Base-by-base conservation (phyloP, 345 rosid species). In the Corymbia maculata region DNA sequence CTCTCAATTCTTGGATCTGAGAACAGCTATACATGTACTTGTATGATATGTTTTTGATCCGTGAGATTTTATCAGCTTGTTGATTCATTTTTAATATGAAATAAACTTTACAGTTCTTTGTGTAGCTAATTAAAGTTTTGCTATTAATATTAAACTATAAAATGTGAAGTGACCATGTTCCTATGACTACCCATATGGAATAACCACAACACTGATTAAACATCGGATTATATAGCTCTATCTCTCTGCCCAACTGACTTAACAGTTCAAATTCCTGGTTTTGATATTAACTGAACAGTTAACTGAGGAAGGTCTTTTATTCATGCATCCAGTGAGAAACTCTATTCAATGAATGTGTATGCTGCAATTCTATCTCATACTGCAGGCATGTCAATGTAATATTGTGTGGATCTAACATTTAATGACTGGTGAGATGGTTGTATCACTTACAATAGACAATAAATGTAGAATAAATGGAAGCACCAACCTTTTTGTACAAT, bases 401-500 rank as follows among this genome's bases (percentile, higher is more conserved):
- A 13, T n/a, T 3, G 8, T 64, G 75, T 64, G 19, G 75, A 64
- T 64, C 42, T 64, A 64, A 64, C n/a, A 12, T 64, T 64, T 64
- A n/a, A n/a, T 64, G 10, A 64, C 75, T 64, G 75, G 75, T 64
- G 36, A 36, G 42, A 64, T n/a, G 75, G 75, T 14, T 0, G 10
- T n/a, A 64, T 64, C 8, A n/a, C 75, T 52, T 52, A 13, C 53
- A 52, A 19, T 64, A 64, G 42, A n/a, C 36, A n/a, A 64, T 13
- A 64, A n/a, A n/a, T 64, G 75, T 14, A 64, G 19, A 21, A 86
- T 80, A 85, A 75, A 47, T 88, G 32, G 82, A 47, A 88, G 26
- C 36, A 68, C 52, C 70, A 45, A 95, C 99, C 99, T 95, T 97
- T 90, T 95, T 97, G 88, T 97, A 98, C 49, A 98, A 89, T 3